Percentiles rank a stretch among this genome's conserved stretches.
Conservation (phyloP, 1,139 yeast species). For the Pichia norvegensis region DNA sequence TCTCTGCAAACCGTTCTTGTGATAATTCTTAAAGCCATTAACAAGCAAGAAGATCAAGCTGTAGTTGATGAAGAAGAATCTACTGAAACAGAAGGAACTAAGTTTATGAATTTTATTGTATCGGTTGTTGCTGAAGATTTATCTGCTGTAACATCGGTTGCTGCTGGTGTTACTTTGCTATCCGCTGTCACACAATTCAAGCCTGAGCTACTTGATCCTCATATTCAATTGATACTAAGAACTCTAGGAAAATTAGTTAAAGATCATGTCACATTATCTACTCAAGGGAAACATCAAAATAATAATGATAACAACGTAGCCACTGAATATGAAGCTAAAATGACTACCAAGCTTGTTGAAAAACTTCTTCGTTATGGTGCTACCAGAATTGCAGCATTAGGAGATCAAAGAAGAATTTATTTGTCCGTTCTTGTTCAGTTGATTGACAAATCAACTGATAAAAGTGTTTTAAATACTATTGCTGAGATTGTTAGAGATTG, state of each 20-base stretch:
- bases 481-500: conserved; percentile 75
- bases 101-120: conserved; percentile 55
- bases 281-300: conserved; percentile 36
- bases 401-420: conserved; percentile 89
- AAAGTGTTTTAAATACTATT: conserved; percentile 64
- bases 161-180: conserved; percentile 83
- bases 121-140: conserved; percentile 78
- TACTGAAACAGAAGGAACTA: conserved; percentile 42
- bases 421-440: conserved; percentile 80
- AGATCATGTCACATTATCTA: conserved; percentile 67
- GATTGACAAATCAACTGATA: conserved; percentile 82
- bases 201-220: conserved; percentile 66
- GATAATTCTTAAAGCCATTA: conserved; percentile 56
- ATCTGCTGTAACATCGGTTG: conserved; percentile 71
- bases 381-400: conserved; percentile 71
- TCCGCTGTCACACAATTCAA: conserved; percentile 73
- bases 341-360: conserved; percentile 68
- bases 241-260: conserved; percentile 83
- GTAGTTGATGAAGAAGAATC: conserved; percentile 29
- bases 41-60: conserved; percentile 34
- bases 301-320: conserved; percentile 16
- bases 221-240: conserved; percentile 72
- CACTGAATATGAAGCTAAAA: conserved; percentile 63
- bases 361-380: conserved; percentile 73
- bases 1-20: conserved; percentile 68